Conservation (phyloP, 2,329 filamentous ascomycete species). For the Xylariaceae sp. region DNA sequence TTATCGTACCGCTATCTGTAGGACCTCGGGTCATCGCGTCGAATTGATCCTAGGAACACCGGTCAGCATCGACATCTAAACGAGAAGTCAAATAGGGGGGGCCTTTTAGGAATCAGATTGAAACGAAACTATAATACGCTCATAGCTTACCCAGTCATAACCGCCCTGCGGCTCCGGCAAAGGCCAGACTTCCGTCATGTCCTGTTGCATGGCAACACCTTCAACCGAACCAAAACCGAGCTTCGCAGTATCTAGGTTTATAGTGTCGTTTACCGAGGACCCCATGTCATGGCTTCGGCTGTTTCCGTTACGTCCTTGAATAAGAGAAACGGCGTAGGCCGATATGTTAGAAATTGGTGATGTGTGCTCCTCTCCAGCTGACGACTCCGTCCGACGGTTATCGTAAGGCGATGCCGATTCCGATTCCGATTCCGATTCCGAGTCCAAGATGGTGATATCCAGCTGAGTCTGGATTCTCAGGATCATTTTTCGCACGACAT, state of each 20-base stretch:
- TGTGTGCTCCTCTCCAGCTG: slow-evolving; percentile 8
- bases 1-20: slow-evolving; percentile 18
- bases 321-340: slow-evolving; percentile 8
- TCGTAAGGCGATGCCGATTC: slow-evolving; percentile 3
- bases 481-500: slow-evolving; percentile 43
- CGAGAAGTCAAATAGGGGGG: not conserved
- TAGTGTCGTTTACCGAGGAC: slow-evolving; percentile 11
- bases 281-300: slow-evolving; percentile 10
- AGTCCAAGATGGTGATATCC: slow-evolving; percentile 12
- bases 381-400: not conserved
- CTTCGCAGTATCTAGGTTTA: slow-evolving; percentile 17
- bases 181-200: slow-evolving; percentile 22
- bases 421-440: slow-evolving; percentile 4
- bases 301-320: slow-evolving; percentile 4
- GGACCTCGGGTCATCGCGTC: slow-evolving; percentile 24
- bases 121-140: not conserved
- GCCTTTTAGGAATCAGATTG: not conserved
- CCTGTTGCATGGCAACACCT: slow-evolving; percentile 7
- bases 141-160: slow-evolving; percentile 28
- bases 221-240: slow-evolving; percentile 9
- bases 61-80: slow-evolving; percentile 2
- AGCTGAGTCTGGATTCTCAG: slow-evolving; percentile 34
- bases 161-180: slow-evolving; percentile 19
- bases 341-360: slow-evolving; percentile 19
- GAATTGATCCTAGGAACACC: slow-evolving; percentile 24